Conservation (phyloP, 1,284 basidiomycete species). For the Cryptococcus wingfieldii region DNA sequence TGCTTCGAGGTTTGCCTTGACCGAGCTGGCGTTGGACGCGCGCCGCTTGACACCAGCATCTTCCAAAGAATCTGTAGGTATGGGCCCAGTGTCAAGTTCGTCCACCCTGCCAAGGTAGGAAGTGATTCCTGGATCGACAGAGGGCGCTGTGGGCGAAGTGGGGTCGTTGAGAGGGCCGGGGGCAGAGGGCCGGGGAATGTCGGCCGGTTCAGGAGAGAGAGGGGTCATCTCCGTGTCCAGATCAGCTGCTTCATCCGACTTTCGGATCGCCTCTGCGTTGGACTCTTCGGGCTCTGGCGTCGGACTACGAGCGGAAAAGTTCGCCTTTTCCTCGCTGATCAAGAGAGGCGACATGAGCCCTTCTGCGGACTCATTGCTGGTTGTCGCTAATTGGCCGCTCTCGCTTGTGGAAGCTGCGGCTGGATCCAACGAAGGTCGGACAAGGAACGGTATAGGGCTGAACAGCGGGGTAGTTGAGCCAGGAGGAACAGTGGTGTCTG, state of each 20-base stretch:
- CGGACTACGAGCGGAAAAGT: conserved; percentile 17
- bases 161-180: not conserved
- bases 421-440: conserved; percentile 8
- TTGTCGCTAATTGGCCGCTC: not conserved
- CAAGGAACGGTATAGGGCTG: conserved; percentile 48
- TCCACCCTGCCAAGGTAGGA: conserved; percentile 48
- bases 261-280: not conserved
- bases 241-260: not conserved
- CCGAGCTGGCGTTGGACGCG: not conserved
- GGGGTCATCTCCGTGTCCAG: conserved; percentile 13
- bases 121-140: conserved; percentile 27
- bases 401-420: not conserved
- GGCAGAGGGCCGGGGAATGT: not conserved
- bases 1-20: not conserved
- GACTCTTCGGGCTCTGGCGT: conserved; percentile 42
- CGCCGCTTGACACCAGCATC: conserved; percentile 1
- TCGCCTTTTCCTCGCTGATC: conserved; percentile 19
- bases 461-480: conserved; percentile 47
- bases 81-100: conserved; percentile 49
- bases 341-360: conserved; percentile 40
- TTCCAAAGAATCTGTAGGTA: conserved; percentile 6
- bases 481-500: conserved; percentile 38
- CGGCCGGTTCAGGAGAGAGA: not conserved
- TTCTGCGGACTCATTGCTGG: conserved; percentile 15
- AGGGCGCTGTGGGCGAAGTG: conserved; percentile 8